Conservation (phyloP, 1,284 basidiomycete species). For the Ganoderma boninense region DNA sequence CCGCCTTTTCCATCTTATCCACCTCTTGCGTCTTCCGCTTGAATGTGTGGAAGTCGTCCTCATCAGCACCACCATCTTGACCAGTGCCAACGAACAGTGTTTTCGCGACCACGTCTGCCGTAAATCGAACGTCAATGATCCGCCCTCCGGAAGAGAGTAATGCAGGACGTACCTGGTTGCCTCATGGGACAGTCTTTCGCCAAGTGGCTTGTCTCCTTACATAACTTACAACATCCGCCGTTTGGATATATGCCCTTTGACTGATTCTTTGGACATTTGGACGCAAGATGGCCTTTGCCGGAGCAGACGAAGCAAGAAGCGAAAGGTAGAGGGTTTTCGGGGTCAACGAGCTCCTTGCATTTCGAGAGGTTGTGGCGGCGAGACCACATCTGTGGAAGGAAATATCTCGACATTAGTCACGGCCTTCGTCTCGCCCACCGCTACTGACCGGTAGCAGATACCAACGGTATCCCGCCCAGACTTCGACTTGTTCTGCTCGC, state of each 20-base stretch:
- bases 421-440: too few species aligned
- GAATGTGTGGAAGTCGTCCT: slow-evolving; percentile 91
- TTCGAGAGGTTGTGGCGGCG: slow-evolving; percentile 79
- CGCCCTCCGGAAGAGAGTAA: background rate
- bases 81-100: slow-evolving; percentile 59
- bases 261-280: slow-evolving; percentile 83
- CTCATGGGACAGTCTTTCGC: slow-evolving; percentile 84
- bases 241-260: slow-evolving; percentile 90
- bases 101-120: slow-evolving; percentile 41
- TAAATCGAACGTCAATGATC: slow-evolving; percentile 10
- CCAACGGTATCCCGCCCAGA: slow-evolving; percentile 57
- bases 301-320: slow-evolving; percentile 94
- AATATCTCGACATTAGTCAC: background rate
- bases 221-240: slow-evolving; percentile 91
- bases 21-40: slow-evolving; percentile 70
- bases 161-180: slow-evolving; percentile 56
- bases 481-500: slow-evolving; percentile 36
- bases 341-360: slow-evolving; percentile 75
- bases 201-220: slow-evolving; percentile 84
- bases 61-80: slow-evolving; percentile 79
- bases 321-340: slow-evolving; percentile 80
- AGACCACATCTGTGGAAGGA: slow-evolving; percentile 75
- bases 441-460: slow-evolving; percentile 86
- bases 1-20: slow-evolving; percentile 63
- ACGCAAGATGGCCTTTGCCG: slow-evolving; percentile 82